Base-by-base conservation (phyloP, 2,329 filamentous ascomycete species). In the Albophoma yamanashiensis region DNA sequence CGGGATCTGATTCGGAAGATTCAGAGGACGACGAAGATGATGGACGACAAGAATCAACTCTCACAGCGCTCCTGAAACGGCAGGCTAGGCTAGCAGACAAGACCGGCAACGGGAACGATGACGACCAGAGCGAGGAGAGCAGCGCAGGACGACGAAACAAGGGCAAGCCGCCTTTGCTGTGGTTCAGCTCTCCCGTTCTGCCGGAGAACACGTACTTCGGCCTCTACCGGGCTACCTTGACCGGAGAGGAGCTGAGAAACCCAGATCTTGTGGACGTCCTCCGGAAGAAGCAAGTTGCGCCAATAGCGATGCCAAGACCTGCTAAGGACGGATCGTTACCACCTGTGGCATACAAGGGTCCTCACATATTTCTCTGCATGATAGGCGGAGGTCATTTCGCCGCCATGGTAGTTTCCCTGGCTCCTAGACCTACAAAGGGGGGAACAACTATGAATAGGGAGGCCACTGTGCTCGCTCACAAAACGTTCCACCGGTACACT, bases 371-470 rank as follows among this genome's bases (percentile, higher is more conserved):
- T 70, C 82, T 99, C 56, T 97, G 92, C 74, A 99, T 99, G 94
- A 96, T 99, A 57, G 94, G 94, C 31, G 94, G 94, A 62, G 94
- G 94, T 0, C 94, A 99, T 72, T 99, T 99, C 70, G 94, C 94
- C 0, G 94, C 90, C 57, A 97, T 97, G 92, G 81, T 97, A 14
- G 89, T 99, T 14, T 92, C 92, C 0, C 81, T 97, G 4, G 86
- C 91, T 0, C 92, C 94, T 0, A 89, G 92, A 63, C 79, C 89
- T 58, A 83, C 85, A 43, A 93, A 90, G 70, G 84, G 85, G 58
- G 79, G 80, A 3, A 78, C 83, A 0, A 80, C 88, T 1, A 83
- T 96, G 70, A 92, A 95, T 65, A 83, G 91, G 58, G 89, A 96
- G 68, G 91, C 93, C 7, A 89, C 88, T 0, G 91, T 97, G 0